These are phyloP conservation scores for Diaporthe sp. DNA, from an alignment of 2,329 filamentous ascomycete genomes.

Conservation along the genomic window DNA sequence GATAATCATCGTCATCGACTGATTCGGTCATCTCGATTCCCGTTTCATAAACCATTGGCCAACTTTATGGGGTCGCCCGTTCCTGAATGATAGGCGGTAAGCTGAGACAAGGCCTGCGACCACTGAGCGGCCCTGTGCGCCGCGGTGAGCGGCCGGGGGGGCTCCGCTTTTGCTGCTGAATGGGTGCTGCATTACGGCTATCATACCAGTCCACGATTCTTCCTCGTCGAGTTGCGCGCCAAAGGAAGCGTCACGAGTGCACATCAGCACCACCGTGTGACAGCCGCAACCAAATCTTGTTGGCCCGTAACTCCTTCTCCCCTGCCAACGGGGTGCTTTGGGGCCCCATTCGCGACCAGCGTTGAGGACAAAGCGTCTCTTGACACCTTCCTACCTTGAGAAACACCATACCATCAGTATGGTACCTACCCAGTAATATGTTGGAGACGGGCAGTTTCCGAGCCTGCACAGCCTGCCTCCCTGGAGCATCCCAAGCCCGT, in stretches of 20 bases:
- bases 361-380: conserved; percentile 11
- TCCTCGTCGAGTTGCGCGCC: conserved; percentile 24
- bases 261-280: conserved; percentile 19
- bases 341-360: conserved; percentile 18
- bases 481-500: conserved; percentile 24
- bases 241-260: conserved; percentile 30
- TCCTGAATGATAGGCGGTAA: conserved; percentile 40
- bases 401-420: conserved; percentile 23
- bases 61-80: conserved; percentile 10
- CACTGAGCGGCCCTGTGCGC: conserved; percentile 30
- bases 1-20: conserved; percentile 3
- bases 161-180: conserved; percentile 32
- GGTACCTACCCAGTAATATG: neutral
- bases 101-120: conserved; percentile 38
- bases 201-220: conserved; percentile 26
- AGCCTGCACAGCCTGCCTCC: conserved; percentile 27
- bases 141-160: conserved; percentile 17
- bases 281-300: conserved; percentile 13
- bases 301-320: conserved; percentile 11
- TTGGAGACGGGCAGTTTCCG: conserved; percentile 25
- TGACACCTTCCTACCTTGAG: conserved; percentile 21
- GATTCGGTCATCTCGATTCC: conserved; percentile 29
- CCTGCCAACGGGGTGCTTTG: conserved; percentile 14
- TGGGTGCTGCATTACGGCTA: conserved; percentile 30
- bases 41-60: conserved; percentile 25